Conservation (phyloP, 1,284 basidiomycete genomes). For the Hemileia vastatrix region DNA sequence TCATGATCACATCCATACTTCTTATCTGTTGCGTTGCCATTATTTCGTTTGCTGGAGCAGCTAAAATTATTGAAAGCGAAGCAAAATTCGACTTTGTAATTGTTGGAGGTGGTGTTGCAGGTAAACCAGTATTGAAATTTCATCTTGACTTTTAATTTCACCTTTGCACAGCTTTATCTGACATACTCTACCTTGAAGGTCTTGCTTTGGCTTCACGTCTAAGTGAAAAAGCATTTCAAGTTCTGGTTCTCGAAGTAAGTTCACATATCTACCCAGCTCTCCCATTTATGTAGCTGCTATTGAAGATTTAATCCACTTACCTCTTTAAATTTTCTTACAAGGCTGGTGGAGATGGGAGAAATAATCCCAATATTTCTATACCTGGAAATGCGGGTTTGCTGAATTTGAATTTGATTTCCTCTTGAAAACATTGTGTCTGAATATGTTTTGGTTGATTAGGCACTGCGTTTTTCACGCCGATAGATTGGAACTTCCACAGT, state of each 20-base stretch:
- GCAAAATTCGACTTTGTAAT: conserved; percentile 19
- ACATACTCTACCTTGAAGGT: too few species aligned
- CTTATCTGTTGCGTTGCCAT: too few species aligned
- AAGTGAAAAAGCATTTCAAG: conserved; percentile 5
- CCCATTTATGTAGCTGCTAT: too few species aligned
- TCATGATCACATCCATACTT: too few species aligned
- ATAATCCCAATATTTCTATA: conserved; percentile 5
- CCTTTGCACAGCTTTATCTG: too few species aligned
- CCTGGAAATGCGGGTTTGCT: conserved; percentile 5
- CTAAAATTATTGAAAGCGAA: too few species aligned
- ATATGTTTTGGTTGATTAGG: background rate
- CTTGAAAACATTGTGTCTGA: background rate
- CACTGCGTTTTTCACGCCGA: conserved; percentile 1
- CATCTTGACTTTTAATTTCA: too few species aligned
- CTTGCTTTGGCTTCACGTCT: conserved; percentile 11
- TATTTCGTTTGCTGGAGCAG: too few species aligned
- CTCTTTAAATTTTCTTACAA: too few species aligned
- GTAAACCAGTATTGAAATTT: background rate
- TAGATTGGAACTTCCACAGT: conserved; percentile 20
- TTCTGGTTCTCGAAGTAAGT: conserved; percentile 13
- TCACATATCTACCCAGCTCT: too few species aligned
- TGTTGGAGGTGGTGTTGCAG: conserved; percentile 11
- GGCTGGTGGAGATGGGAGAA: conserved; percentile 7
- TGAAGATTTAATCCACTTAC: background rate
- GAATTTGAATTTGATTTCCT: too few species aligned